Base-by-base conservation (phyloP, 331 rosid species). In the Malus hybrid region DNA sequence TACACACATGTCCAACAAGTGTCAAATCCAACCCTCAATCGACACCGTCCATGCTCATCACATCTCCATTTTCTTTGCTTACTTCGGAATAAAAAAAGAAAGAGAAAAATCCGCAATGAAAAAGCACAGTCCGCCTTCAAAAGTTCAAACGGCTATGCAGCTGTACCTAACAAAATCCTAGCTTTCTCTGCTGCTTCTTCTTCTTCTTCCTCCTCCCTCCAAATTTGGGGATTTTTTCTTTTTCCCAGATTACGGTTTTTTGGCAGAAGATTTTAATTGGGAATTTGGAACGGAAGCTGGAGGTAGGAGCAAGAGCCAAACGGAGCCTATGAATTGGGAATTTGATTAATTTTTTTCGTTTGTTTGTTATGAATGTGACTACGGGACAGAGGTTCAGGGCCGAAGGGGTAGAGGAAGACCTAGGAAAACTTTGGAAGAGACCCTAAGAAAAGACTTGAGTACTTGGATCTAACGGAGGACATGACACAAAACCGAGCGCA, bases 281-380 rank as follows among this genome's bases (percentile, higher is more conserved):
- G 44, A 33, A 39, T 79, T 77, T 31, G 50, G 39, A 69, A 93
- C 90, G 97, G 98, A 88, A 14, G 48, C 57, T 69, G 80, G 76
- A 36, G 68, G 73, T 44, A 80, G 83, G 78, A 60, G 79, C 73
- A 92, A 83, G 74, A 83, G 85, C 78, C 87, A 93, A 90, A 90
- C 61, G 87, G 32, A 32, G 34, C 34, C 34, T 32, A 32, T 5
- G 34, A 52, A 72, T 57, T 24, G 24, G 24, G 24, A 24, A 24
- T 24, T 24, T 24, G 24, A 24, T 24, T 24, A 24, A 24, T 24
- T 24, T 24, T 24, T 24, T 1, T 24, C 24, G 24, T 24, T 24
- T 24, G 24, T 24, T 24, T 24, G 24, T 24, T 24, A 24, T 24
- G 24, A 24, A 24, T 24, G 24, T 24, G 22, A 22, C 22, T 22